Evolutionary conservation across 2,329 filamentous ascomycete genomes (phyloP).

Genomic region (Xylariales sp.): DNA sequence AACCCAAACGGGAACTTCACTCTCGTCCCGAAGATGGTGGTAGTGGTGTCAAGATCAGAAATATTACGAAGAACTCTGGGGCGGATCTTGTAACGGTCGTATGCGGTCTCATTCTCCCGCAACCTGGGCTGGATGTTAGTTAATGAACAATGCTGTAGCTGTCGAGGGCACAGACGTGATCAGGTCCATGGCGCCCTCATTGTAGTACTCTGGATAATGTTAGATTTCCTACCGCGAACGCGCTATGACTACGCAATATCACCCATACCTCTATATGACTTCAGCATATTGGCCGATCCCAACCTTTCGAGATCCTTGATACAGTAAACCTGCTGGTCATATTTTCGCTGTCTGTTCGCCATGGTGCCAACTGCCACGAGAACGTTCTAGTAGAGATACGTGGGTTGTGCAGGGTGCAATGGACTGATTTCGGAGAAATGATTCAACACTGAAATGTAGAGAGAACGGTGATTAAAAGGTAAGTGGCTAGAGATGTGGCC

Average conservation of each 20-base stretch:
- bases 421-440: too few relatives aligned
- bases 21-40: slow-evolving; percentile 57
- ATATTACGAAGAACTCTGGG: slow-evolving; percentile 58
- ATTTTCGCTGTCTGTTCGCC: slow-evolving; percentile 14
- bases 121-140: slow-evolving; percentile 47
- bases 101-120: slow-evolving; percentile 63
- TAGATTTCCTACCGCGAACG: not conserved
- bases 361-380: not conserved
- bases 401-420: too few relatives aligned
- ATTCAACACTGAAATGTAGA: too few relatives aligned
- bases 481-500: too few relatives aligned
- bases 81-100: slow-evolving; percentile 48
- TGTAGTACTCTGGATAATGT: slow-evolving; percentile 11
- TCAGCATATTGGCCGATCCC: not conserved
- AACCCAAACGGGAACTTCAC: slow-evolving; percentile 64
- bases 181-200: slow-evolving; percentile 30
- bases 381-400: too few relatives aligned
- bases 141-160: not conserved
- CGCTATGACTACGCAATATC: not conserved
- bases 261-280: slow-evolving; percentile 1
- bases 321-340: slow-evolving; percentile 4
- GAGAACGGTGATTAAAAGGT: too few relatives aligned
- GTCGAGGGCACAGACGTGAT: slow-evolving; percentile 9
- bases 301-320: slow-evolving; percentile 15
- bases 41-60: slow-evolving; percentile 53